Percentiles rank a stretch among this genome's conserved stretches.
phyloP scores from a whole-genome alignment of 177 flowering plant genomes.

The Telopea speciosissima region DNA sequence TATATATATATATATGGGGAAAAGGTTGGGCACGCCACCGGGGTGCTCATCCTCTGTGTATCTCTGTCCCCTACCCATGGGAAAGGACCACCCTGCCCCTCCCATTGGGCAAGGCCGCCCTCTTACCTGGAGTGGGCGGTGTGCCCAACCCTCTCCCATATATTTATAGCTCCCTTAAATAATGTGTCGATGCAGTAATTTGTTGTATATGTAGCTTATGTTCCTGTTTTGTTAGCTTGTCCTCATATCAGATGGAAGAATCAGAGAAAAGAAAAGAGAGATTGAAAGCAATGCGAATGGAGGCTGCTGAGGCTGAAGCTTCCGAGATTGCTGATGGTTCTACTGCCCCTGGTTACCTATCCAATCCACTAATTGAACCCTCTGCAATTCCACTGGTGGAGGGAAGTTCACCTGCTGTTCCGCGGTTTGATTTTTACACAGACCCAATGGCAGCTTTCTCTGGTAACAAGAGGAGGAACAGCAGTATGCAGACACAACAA shows the following conservation, averaged over 20 bases:
- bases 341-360: slow-evolving; percentile 18
- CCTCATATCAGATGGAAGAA: slow-evolving; percentile 42
- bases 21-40: no score
- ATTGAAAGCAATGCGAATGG: slow-evolving; percentile 52
- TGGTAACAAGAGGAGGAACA: slow-evolving; percentile 27
- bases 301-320: slow-evolving; percentile 37
- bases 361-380: slow-evolving; percentile 45
- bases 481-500: slow-evolving; percentile 15
- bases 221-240: neutral
- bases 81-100: no score
- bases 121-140: no score
- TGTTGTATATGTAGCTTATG: neutral
- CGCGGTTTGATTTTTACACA: slow-evolving; percentile 66
- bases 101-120: no score
- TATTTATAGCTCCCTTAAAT: no score
- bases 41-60: no score
- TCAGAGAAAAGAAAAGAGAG: slow-evolving; percentile 59
- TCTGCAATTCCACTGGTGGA: slow-evolving; percentile 11
- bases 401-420: slow-evolving; percentile 13
- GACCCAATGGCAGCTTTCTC: slow-evolving; percentile 69
- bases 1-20: no score
- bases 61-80: no score
- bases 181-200: neutral
- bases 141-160: no score
- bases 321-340: slow-evolving; percentile 10